Base-by-base conservation (phyloP, 805 yeast genomes). In the Teunomyces kruisii region DNA sequence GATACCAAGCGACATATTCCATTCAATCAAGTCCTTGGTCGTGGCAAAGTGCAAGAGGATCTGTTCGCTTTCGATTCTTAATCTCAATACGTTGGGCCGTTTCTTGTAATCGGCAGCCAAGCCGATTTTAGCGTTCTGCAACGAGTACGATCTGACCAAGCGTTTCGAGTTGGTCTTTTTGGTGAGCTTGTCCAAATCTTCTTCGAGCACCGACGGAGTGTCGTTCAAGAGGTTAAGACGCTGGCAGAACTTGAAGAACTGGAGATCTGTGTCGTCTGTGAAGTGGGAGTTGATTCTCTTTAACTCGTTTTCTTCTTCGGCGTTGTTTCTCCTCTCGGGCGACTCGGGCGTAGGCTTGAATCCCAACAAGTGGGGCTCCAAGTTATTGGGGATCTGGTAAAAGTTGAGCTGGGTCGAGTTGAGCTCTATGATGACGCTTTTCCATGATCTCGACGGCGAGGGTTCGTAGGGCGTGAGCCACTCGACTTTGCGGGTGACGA, bases 331-430 rank as follows among this genome's bases (percentile, higher is more conserved):
- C 3, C 49, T 30, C 12, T 48, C 53, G 1, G 43, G 32, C n/a
- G 17, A 31, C 8, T 38, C 40, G 5, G 43, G 6, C 10, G 54
- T 37, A 8, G 58, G 50, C 37, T 45, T 56, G 46, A 58, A 63
- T 14, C 51, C 40, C 39, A 63, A 32, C 6, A 68, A 37, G 15
- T 61, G 59, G 16, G 48, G 52, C 43, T 71, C 75, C 29, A 67
- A 43, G 31, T 56, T 52, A 17, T 53, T 54, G 1, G 76, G 75
- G 5, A 72, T 68, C 13, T 64, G 55, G 61, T 86, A 87, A 44
- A 91, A 68, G 62, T 86, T 86, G 29, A 91, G 67, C 65, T 88
- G 96, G 1, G 97, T 91, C 14, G 92, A 87, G 70, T 91, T 89
- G 41, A 91, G 69, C 57, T 86, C 95, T 62, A 88, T 72, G 16